Evolutionary conservation across 225 moss, liverwort and hornwort genomes (phyloP).

Genomic region (Rhytidiadelphus loreus): DNA sequence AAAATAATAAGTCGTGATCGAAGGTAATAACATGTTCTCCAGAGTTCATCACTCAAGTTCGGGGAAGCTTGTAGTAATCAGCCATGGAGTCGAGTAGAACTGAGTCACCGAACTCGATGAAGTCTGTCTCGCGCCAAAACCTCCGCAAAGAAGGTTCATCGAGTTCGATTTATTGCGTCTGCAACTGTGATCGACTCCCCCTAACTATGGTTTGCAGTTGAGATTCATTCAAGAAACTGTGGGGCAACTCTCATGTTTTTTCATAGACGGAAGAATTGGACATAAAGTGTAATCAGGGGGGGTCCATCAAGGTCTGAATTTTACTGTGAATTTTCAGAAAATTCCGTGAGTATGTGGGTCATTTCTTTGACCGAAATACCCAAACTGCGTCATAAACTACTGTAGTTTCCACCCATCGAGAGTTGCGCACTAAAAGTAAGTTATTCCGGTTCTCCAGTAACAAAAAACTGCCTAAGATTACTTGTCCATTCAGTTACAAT

Average conservation of each 20-base stretch:
- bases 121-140: neutral
- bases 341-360: neutral
- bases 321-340: neutral
- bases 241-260: neutral
- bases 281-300: neutral
- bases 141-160: neutral
- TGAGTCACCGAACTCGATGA: neutral
- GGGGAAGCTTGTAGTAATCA: neutral
- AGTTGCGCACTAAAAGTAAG: neutral
- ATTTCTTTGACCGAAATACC: neutral
- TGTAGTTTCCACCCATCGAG: neutral
- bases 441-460: neutral
- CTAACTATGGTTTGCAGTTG: neutral
- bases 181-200: neutral
- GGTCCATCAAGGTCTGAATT: neutral
- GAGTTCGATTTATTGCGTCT: neutral
- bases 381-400: neutral
- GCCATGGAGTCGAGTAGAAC: neutral
- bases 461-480: neutral
- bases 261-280: neutral
- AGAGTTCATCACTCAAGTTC: neutral
- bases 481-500: neutral
- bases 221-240: neutral
- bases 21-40: neutral
- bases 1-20: too few relatives aligned